These are phyloP conservation scores for Schizosaccharomyces japonicus DNA, from an alignment of 805 yeast genomes.

Conservation along the genomic window DNA sequence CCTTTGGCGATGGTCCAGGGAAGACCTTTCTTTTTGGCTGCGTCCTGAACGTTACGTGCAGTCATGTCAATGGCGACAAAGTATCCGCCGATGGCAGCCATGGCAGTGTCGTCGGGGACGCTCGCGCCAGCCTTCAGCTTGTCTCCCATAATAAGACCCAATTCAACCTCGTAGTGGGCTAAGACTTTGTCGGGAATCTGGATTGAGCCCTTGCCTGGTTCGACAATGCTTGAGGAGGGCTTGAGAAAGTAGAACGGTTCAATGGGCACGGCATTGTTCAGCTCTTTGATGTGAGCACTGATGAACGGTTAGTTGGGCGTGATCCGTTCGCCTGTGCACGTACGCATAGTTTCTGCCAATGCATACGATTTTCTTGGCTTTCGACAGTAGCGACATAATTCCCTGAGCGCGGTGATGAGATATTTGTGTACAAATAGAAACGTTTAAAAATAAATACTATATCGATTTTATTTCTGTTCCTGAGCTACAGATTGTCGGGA, in stretches of 20 bases:
- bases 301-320: too few species aligned
- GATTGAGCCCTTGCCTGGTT: constrained; percentile 48
- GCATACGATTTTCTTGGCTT: constrained; percentile 49
- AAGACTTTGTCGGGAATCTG: constrained; percentile 56
- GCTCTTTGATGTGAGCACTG: constrained; percentile 69
- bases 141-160: constrained; percentile 53
- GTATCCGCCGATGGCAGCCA: constrained; percentile 55
- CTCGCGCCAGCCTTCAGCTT: constrained; percentile 18
- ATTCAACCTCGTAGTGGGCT: constrained; percentile 82
- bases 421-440: not conserved
- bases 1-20: constrained; percentile 97
- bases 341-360: constrained; percentile 81
- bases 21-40: constrained; percentile 74
- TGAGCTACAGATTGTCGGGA: too few species aligned
- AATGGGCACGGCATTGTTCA: constrained; percentile 55
- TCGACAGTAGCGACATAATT: not conserved
- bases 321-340: too few species aligned
- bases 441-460: not conserved
- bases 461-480: too few species aligned
- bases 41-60: constrained; percentile 87
- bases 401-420: not conserved
- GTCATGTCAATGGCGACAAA: constrained; percentile 83
- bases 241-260: constrained; percentile 85
- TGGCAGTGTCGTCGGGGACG: constrained; percentile 31
- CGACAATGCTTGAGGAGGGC: constrained; percentile 57